Percentiles rank a stretch among this genome's conserved stretches.
Conservation (phyloP, 345 rosid species). For the Rhizophora apiculata region DNA sequence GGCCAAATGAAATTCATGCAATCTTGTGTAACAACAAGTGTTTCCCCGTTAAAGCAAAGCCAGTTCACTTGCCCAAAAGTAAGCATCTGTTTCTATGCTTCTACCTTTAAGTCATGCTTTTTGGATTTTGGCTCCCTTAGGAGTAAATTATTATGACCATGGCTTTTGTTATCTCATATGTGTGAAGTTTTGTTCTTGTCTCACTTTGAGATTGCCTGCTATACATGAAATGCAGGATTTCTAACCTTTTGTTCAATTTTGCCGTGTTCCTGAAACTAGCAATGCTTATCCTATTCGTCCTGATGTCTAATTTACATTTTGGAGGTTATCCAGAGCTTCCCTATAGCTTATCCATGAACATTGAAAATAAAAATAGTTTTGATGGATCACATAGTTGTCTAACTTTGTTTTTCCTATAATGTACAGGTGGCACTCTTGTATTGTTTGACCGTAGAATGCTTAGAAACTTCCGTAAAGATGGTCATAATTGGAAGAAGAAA, state of each 20-base stretch:
- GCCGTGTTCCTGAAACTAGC: not conserved
- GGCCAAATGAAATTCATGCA: conserved; percentile 94
- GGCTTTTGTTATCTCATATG: not conserved
- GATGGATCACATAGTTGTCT: not conserved
- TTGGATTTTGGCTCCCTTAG: not conserved
- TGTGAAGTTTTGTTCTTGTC: not conserved
- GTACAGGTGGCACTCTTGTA: conserved; percentile 71
- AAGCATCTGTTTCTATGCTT: conserved; percentile 22
- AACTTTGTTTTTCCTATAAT: conserved; percentile 15
- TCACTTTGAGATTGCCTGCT: conserved; percentile 9
- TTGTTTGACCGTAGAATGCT: conserved; percentile 94
- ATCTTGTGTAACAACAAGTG: conserved; percentile 64
- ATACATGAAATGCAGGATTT: not conserved
- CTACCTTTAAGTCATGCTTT: not conserved
- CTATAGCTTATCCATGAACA: not conserved
- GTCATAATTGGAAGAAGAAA: conserved; percentile 99
- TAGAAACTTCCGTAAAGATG: conserved; percentile 95
- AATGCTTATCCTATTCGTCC: not conserved
- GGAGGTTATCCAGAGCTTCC: not conserved
- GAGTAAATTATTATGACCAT: not conserved
- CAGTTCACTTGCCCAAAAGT: conserved; percentile 76
- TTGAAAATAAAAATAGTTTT: not conserved
- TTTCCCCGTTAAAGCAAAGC: conserved; percentile 77
- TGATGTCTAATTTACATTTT: not conserved
- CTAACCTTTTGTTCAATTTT: not conserved